Percentiles rank a stretch among this genome's conserved stretches.
Evolutionary conservation across 352 stramenopile species (phyloP).

Genomic region (Phytophthora uliginosa): DNA sequence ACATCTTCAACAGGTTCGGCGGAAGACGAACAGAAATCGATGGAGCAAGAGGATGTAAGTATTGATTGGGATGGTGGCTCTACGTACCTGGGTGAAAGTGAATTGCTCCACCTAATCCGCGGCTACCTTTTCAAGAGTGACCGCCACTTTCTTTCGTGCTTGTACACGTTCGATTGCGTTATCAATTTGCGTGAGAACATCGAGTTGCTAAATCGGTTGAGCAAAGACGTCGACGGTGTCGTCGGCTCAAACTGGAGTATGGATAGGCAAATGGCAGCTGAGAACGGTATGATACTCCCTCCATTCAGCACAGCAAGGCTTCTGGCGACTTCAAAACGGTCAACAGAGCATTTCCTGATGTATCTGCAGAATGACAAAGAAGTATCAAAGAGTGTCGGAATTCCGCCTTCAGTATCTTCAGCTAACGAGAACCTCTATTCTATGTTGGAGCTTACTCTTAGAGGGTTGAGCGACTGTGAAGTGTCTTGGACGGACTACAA

Average conservation of each 20-base stretch:
- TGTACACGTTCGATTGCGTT: conserved; percentile 87
- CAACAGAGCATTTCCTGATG: conserved; percentile 88
- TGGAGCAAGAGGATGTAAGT: conserved; percentile 60
- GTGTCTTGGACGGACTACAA: conserved; percentile 88
- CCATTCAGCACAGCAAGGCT: conserved; percentile 89
- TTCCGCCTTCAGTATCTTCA: conserved; percentile 47
- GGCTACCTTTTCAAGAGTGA: conserved; percentile 83
- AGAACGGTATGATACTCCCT: conserved; percentile 68
- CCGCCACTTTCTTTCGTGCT: conserved; percentile 81
- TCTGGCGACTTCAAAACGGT: conserved; percentile 68
- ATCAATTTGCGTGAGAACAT: conserved; percentile 66
- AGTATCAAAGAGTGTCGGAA: conserved; percentile 2
- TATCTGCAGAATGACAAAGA: conserved; percentile 69
- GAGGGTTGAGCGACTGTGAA: conserved; percentile 85
- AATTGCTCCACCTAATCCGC: conserved; percentile 79
- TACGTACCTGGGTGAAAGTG: conserved; percentile 76
- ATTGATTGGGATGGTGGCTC: conserved; percentile 41
- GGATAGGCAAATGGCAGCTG: conserved; percentile 53
- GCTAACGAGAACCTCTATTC: conserved; percentile 89
- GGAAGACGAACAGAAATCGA: conserved; percentile 53
- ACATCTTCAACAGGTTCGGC: conserved; percentile 18
- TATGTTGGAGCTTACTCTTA: conserved; percentile 86
- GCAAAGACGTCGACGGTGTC: conserved; percentile 44
- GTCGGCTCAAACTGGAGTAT: conserved; percentile 65
- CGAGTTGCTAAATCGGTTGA: conserved; percentile 49